Percentiles rank a stretch among this genome's conserved stretches.
Evolutionary conservation across 116 monocot species (phyloP).

Genomic region (Posidonia oceanica): DNA sequence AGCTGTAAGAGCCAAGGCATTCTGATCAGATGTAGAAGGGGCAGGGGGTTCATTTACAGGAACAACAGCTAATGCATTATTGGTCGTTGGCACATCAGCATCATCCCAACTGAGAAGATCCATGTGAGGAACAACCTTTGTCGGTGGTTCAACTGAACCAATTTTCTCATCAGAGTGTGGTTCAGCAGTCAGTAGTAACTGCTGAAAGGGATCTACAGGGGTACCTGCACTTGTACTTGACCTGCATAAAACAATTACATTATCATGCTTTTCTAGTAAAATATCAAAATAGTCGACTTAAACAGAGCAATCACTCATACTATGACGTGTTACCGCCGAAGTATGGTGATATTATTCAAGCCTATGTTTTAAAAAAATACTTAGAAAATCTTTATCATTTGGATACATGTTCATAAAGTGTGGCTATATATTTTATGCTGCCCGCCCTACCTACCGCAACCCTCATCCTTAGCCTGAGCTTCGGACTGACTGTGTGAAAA

Average conservation of each 20-base stretch:
- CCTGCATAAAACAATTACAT: slow-evolving; percentile 13
- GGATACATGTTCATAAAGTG: no score
- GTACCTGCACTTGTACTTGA: slow-evolving; percentile 26
- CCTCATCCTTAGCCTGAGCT: no score
- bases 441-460: no score
- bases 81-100: slow-evolving; percentile 22
- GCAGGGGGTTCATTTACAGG: slow-evolving; percentile 38
- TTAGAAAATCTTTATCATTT: no score
- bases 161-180: slow-evolving; percentile 26
- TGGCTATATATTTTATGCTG: no score
- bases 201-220: slow-evolving; percentile 36
- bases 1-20: slow-evolving; percentile 45
- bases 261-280: neutral
- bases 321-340: no score
- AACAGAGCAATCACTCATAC: no score
- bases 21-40: slow-evolving; percentile 43
- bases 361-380: no score
- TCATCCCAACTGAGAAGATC: slow-evolving; percentile 84
- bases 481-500: no score
- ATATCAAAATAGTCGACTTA: no score
- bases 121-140: slow-evolving; percentile 28
- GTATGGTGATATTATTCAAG: no score
- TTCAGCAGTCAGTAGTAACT: slow-evolving; percentile 49
- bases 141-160: slow-evolving; percentile 21
- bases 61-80: slow-evolving; percentile 58